Evolutionary conservation across 2,329 filamentous ascomycete genomes (phyloP).

Genomic region (Pezicula radicicola): DNA sequence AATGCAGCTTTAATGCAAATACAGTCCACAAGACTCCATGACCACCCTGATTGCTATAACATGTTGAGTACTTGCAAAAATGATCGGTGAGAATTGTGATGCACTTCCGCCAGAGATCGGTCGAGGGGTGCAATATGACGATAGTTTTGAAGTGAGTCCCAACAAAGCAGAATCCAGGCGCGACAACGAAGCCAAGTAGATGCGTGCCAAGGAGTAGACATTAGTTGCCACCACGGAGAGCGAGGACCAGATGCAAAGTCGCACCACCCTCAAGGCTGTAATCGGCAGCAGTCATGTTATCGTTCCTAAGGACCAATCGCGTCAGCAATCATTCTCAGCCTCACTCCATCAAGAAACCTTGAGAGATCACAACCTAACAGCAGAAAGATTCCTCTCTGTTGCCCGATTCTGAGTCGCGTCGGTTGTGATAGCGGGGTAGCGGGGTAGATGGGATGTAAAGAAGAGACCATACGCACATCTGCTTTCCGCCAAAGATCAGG

Average conservation of each 20-base stretch:
- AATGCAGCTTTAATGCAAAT: too few species aligned
- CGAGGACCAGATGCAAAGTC: constrained; percentile 92
- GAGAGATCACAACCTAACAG: too few species aligned
- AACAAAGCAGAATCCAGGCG: neutral
- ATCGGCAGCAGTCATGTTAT: constrained; percentile 89
- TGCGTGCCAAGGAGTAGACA: neutral
- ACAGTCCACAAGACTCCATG: too few species aligned
- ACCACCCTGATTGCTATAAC: too few species aligned
- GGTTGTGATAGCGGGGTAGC: neutral
- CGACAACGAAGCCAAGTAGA: too few species aligned
- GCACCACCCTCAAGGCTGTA: constrained; percentile 90
- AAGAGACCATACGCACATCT: constrained; percentile 65
- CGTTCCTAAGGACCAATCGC: constrained; percentile 64
- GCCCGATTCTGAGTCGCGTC: too few species aligned
- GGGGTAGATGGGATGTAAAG: constrained; percentile 5
- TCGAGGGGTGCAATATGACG: too few species aligned
- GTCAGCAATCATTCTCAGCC: neutral
- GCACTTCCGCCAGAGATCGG: too few species aligned
- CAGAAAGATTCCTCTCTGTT: neutral
- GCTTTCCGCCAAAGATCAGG: constrained; percentile 94
- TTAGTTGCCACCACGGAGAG: constrained; percentile 71
- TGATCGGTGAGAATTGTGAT: too few species aligned
- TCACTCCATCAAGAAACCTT: neutral
- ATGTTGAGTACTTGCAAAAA: too few species aligned
- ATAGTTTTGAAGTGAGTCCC: too few species aligned